These are phyloP conservation scores for Psidium guajava DNA, from an alignment of 345 rosid genomes.

Conservation along the genomic window DNA sequence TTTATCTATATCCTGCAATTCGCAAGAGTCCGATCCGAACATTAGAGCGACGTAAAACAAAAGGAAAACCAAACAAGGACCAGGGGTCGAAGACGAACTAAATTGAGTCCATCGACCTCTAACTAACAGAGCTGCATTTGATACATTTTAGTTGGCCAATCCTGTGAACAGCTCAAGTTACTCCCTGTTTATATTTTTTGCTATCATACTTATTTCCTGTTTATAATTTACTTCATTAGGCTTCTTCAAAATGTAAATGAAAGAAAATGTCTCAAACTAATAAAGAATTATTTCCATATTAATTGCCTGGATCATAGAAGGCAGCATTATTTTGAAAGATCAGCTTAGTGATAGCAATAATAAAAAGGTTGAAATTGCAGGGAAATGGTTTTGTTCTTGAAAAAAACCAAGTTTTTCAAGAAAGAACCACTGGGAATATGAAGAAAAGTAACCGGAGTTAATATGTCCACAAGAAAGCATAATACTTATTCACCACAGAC, in stretches of 20 bases:
- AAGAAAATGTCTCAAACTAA: not conserved
- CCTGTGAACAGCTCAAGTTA: not conserved
- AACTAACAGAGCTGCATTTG: not conserved
- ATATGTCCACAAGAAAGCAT: not conserved
- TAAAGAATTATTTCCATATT: not conserved
- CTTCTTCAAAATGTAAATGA: not conserved
- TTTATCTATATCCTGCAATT: constrained; percentile 87
- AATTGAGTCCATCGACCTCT: not conserved
- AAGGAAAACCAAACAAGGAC: not conserved
- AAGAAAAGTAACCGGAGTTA: not conserved
- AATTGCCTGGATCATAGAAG: not conserved
- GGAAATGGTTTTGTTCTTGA: not conserved
- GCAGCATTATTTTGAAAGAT: not conserved
- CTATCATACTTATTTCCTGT: not conserved
- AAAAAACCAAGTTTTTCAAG: not conserved
- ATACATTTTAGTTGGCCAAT: not conserved
- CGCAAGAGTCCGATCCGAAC: not conserved
- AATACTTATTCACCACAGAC: not conserved
- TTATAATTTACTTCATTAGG: not conserved
- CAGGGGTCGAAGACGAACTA: not conserved
- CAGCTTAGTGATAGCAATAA: not conserved
- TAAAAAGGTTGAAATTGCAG: not conserved
- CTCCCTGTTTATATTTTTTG: not conserved
- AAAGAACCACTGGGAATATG: not conserved
- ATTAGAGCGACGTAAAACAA: not conserved